Percentiles rank a stretch among this genome's conserved stretches.
Evolutionary conservation across 2,329 filamentous ascomycete genomes (phyloP).

Genomic region (Verticillium klebahnii): DNA sequence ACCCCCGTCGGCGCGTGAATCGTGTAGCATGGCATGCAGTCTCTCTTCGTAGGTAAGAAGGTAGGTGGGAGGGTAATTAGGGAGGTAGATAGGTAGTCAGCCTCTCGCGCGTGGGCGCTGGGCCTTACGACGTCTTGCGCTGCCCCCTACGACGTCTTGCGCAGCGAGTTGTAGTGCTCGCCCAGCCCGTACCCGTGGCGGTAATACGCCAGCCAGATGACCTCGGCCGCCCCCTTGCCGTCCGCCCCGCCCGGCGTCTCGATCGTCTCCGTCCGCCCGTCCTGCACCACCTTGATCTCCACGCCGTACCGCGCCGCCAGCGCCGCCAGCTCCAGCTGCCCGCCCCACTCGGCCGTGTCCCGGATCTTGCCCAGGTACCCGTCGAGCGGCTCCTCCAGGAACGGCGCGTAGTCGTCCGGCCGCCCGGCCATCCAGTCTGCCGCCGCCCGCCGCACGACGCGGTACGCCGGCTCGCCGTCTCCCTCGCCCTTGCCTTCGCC

Average conservation of each 20-base stretch:
- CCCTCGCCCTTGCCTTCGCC: constrained; percentile 7
- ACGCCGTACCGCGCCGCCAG: constrained; percentile 76
- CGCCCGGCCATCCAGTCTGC: constrained; percentile 73
- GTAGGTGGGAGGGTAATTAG: too few species aligned
- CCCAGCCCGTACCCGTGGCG: constrained; percentile 89
- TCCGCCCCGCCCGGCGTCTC: constrained; percentile 39
- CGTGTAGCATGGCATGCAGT: not conserved
- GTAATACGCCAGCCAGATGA: constrained; percentile 89
- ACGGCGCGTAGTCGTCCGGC: constrained; percentile 77
- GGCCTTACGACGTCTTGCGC: constrained; percentile 33
- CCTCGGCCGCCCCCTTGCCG: constrained; percentile 34
- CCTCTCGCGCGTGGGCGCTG: not conserved
- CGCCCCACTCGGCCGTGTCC: constrained; percentile 93
- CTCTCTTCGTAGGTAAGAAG: too few species aligned
- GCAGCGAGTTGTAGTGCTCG: constrained; percentile 94
- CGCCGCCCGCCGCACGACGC: constrained; percentile 62
- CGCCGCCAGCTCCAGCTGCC: constrained; percentile 83
- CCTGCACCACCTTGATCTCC: constrained; percentile 80
- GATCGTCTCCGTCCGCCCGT: constrained; percentile 76
- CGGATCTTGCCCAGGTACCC: constrained; percentile 71
- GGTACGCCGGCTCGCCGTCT: constrained; percentile 49
- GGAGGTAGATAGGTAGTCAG: not conserved
- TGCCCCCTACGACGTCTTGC: constrained; percentile 31
- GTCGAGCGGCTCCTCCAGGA: constrained; percentile 76
- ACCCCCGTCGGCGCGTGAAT: constrained; percentile 17